Evolutionary conservation across 2,329 filamentous ascomycete species (phyloP), one percentile per base, ranked within the genome.

Genomic region (Microcyclosporella mali): DNA sequence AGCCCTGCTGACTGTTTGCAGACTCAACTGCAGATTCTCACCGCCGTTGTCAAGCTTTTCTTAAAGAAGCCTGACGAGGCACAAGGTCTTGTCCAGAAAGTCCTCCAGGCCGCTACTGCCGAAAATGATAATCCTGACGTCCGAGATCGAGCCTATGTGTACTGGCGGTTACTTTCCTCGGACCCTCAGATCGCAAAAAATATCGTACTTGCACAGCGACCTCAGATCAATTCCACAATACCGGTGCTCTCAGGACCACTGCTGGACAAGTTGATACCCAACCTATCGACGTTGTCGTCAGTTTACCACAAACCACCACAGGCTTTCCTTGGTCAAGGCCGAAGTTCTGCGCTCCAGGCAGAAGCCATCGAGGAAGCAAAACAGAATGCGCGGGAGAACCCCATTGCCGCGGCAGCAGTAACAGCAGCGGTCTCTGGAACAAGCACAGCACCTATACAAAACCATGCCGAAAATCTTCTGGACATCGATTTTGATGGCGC

Each of bases 51-150:
- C 43, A 98, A 98, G 66, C 77, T 98, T 25, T 98, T 97, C 74
- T 69, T 98, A 52, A 97, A 98, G 70, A 94, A 95, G 68, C 92
- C 92, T 2, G 84, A 92, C 58, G 88, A 85, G 62, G 90, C 85
- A 43, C 90, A 97, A 68, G 81, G 80, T 1, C 73, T 98, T 2
- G 90, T 98, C 1, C 89, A 95, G 61, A 95, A 94, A 64, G 89
- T 98, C 12, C 76, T 98, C 17, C 89, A 97, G 66, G 78, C 83
- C 29, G 90, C 92, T 21, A 98, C 92, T 6, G 85, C 85, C 32
- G 89, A 97, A 59, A 95, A 89, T 60, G 92, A 98, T 65, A 98
- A 98, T 63, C 90, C 92, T 0, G 92, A 98, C 68, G 94, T 97
- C 56, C 83, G 92, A 56, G 92, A 98, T 66, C 81, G 92, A 67